phyloP scores from a whole-genome alignment of 1,284 basidiomycete species.

The Sporisorium exsertum region DNA sequence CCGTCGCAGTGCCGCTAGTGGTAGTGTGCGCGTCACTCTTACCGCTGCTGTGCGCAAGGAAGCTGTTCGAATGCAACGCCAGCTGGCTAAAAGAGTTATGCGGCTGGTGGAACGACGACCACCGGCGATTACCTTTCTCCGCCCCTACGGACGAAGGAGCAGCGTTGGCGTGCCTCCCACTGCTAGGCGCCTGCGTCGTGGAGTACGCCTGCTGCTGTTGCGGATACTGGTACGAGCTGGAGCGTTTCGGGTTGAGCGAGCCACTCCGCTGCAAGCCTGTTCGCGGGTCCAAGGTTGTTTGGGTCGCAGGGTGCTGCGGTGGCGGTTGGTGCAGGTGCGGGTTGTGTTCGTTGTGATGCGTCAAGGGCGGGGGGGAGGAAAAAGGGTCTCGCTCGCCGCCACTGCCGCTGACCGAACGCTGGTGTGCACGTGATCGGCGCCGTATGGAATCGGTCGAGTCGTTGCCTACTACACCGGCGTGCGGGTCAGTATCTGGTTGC shows the following conservation, averaged over 20 bases:
- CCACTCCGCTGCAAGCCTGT: slow-evolving; percentile 17
- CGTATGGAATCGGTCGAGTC: background rate
- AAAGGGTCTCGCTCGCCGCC: slow-evolving; percentile 21
- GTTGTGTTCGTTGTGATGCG: slow-evolving; percentile 20
- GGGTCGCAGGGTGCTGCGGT: slow-evolving; percentile 29
- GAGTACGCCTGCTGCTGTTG: too few relatives aligned
- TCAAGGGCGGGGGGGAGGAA: slow-evolving; percentile 17
- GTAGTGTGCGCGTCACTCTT: too few relatives aligned
- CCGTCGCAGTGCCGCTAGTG: background rate
- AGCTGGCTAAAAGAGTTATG: slow-evolving; percentile 23
- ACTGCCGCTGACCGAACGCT: background rate
- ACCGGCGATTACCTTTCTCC: slow-evolving; percentile 10
- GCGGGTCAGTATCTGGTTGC: slow-evolving; percentile 42
- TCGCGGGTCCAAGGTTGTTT: background rate
- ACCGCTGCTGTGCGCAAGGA: background rate
- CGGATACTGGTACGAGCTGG: slow-evolving; percentile 33
- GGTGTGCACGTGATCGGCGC: background rate
- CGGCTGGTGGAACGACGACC: slow-evolving; percentile 34
- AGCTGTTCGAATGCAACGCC: slow-evolving; percentile 2
- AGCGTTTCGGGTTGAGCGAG: slow-evolving; percentile 35
- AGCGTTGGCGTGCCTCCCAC: too few relatives aligned
- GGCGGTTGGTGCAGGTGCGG: slow-evolving; percentile 37
- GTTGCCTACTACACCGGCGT: slow-evolving; percentile 1
- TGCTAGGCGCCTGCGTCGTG: background rate
- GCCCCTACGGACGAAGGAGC: background rate